These are phyloP conservation scores for Mimosa bimucronata DNA, from an alignment of 306 rosid genomes.

Conservation along the genomic window DNA sequence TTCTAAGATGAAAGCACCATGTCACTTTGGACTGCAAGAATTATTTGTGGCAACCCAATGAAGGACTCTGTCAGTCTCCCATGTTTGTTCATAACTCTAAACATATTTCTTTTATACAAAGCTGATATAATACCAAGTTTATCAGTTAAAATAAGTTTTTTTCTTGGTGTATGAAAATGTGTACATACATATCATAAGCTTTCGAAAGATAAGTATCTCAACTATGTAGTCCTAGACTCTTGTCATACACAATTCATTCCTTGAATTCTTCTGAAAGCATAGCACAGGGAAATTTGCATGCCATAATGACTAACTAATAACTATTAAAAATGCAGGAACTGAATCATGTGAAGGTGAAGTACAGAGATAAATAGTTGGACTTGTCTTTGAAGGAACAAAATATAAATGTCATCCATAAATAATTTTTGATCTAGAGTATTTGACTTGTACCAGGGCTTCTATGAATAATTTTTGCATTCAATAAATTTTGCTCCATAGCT, in stretches of 20 bases:
- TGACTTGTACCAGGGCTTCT: background rate
- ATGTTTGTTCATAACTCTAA: background rate
- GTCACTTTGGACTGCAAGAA: background rate
- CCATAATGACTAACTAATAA: background rate
- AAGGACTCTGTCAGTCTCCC: background rate
- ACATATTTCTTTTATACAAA: background rate
- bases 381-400: background rate
- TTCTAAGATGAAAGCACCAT: background rate
- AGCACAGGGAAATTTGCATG: background rate
- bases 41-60: background rate
- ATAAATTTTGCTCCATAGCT: conserved; percentile 1
- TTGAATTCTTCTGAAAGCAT: background rate
- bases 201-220: background rate
- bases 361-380: background rate
- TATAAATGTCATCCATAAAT: background rate
- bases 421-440: background rate
- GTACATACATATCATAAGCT: background rate
- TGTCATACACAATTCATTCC: background rate
- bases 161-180: background rate
- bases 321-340: background rate
- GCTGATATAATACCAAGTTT: background rate
- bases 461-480: conserved; percentile 3
- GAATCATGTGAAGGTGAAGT: background rate
- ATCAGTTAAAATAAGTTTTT: background rate
- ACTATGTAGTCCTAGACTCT: background rate